Evolutionary conservation across 306 rosid species (phyloP).

Genomic region (Parietaria judaica): DNA sequence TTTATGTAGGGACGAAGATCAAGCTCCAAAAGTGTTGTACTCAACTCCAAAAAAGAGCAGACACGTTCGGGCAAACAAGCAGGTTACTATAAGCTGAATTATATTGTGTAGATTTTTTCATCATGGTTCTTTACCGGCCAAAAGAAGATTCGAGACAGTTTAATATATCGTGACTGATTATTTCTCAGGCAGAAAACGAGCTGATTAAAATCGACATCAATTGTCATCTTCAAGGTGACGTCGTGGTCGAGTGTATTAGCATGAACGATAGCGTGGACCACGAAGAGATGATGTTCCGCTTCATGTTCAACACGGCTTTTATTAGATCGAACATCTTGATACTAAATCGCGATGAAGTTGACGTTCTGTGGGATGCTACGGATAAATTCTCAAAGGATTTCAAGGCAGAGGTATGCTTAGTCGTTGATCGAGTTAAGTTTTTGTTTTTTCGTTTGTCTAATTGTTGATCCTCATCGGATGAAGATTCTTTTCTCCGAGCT

Average conservation of each 20-base stretch:
- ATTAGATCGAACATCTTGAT: constrained; percentile 89
- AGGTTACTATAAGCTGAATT: constrained; percentile 33
- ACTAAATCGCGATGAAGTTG: constrained; percentile 79
- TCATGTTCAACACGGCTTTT: constrained; percentile 88
- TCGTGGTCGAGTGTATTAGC: constrained; percentile 72
- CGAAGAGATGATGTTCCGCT: constrained; percentile 78
- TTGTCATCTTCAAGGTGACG: constrained; percentile 90
- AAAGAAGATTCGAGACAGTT: constrained; percentile 8
- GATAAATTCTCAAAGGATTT: constrained; percentile 73
- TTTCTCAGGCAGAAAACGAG: constrained; percentile 75
- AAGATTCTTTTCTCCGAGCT: constrained; percentile 89
- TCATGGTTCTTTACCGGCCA: neutral
- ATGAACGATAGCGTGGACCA: constrained; percentile 51
- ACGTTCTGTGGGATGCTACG: constrained; percentile 67
- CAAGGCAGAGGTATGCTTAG: constrained; percentile 71
- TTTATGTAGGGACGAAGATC: constrained; percentile 49
- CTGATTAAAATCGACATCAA: constrained; percentile 78
- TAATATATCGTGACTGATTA: constrained; percentile 11
- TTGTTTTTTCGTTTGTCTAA: constrained; percentile 7
- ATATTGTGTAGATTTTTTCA: no score
- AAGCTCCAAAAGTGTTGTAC: constrained; percentile 49
- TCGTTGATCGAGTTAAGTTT: constrained; percentile 8
- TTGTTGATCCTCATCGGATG: constrained; percentile 32
- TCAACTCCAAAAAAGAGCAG: constrained; percentile 61
- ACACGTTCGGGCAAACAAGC: constrained; percentile 53